Base-by-base conservation (phyloP, 2,329 filamentous ascomycete species). In the Macrophomina phaseolina region DNA sequence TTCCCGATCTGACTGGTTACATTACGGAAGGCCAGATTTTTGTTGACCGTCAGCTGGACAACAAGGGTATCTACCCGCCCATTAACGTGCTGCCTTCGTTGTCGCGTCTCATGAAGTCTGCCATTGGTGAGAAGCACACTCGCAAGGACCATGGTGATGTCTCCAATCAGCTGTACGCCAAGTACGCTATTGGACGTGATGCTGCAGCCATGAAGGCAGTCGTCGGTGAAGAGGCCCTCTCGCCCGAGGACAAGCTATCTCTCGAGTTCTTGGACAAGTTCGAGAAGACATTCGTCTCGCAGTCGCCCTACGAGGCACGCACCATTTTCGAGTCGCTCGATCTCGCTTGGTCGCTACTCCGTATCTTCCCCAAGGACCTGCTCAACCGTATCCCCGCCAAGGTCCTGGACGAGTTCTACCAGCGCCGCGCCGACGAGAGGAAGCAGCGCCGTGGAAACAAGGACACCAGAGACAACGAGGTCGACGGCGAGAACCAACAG, bases 11-110 rank as follows among this genome's bases (percentile, higher is more conserved):
- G 84, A 99, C 95, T 70, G 95, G 95, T 66, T 99, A 98, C 84
- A 99, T 99, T 79, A 99, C 95, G 23, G 95, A 99, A 83, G 96
- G 95, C 49, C 95, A 99, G 82, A 97, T 99, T 77, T 98, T 96
- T 83, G 88, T 99, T 76, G 95, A 99, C 81, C 93, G 94, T 83
- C 89, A 91, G 77, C 86, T 99, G 64, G 81, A 93, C 86, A 99
- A 99, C 87, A 95, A 95, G 85, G 94, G 94, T 82, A 90, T 99
- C 83, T 97, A 97, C 85, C 95, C 95, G 64, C 95, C 95, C 23
- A 99, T 99, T 85, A 99, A 99, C 84, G 95, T 99, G 70, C 85
- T 99, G 69, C 95, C 95, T 30, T 99, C 95, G 56, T 90, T 99
- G 46, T 99, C 95, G 30, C 95, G 95, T 88, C 91, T 99, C 78